Base-by-base conservation (phyloP, 371 early-diverging fungal genomes). In the Apophysomyces variabilis region DNA sequence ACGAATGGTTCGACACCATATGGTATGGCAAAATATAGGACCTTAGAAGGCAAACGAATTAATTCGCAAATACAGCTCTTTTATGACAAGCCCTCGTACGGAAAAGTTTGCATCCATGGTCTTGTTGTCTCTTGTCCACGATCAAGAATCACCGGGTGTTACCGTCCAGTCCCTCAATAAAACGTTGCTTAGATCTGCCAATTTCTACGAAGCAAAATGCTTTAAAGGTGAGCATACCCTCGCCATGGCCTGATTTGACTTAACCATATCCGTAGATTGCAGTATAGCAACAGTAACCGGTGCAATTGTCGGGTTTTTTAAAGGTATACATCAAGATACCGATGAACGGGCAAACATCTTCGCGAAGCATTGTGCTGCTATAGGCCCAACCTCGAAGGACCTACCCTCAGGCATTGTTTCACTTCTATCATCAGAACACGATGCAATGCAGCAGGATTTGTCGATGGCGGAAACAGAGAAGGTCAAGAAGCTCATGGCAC, bases 1-100 rank as follows among this genome's bases (percentile, higher is more conserved):
- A 84, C 60, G 86, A 87, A 62, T 87, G 87, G 87, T 76, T 87
- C 58, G 86, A 82, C 41, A 66, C 78, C 36, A 63, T 82, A 11
- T 73, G 72, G 79, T 79, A 75, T 66, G 78, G 9, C 16, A 21
- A 16, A 50, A 0, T 18, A 50, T 7, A 21, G 4, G 21, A 5
- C 7, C 9, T 7, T 8, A 50, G 16, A 5, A n/a, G 3, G 21
- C 4, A 9, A 11, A 8, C 16, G 7, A 21, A 7, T 8, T 66
- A 32, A 32, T 35, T 11, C 26, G 65, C 14, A 64, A 66, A n/a
- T 72, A 45, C 8, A 76, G 78, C 26, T 73, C 69, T 12, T 79
- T 75, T 60, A 57, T 66, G 0, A 64, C 64, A 47, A 65, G 64
- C 12, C 64, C 67, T 38, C 65, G 64, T 57, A 64, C 68, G 11